Conservation (phyloP, 805 yeast species). For the Wickerhamiella australiensis region DNA sequence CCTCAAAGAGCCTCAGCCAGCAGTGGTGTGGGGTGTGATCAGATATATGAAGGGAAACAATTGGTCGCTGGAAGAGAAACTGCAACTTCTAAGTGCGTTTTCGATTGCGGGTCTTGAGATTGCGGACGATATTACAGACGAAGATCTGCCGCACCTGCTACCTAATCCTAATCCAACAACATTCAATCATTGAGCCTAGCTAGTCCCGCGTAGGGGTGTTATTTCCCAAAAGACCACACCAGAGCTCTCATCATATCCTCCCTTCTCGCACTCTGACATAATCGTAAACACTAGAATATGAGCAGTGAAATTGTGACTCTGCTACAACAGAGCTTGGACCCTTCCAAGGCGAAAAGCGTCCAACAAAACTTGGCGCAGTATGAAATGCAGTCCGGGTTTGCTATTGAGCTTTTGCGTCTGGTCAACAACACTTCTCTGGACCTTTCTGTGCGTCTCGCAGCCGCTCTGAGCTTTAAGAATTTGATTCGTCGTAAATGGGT, state of each 20-base stretch:
- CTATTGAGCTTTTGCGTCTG: conserved; percentile 61
- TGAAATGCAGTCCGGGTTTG: conserved; percentile 62
- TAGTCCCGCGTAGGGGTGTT: not conserved
- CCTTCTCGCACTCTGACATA: no score
- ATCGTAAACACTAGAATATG: conserved; percentile 1
- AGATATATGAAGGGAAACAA: not conserved
- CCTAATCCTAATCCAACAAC: no score
- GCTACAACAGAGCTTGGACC: conserved; percentile 22
- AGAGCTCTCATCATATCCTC: no score
- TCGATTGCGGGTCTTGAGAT: not conserved
- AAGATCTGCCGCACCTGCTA: not conserved
- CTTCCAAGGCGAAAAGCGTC: conserved; percentile 25
- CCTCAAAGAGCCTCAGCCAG: not conserved
- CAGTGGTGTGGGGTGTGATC: not conserved
- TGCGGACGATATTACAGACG: not conserved
- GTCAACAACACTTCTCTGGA: conserved; percentile 51
- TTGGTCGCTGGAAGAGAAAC: not conserved
- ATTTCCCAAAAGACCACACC: no score
- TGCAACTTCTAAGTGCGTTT: not conserved
- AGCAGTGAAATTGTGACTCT: conserved; percentile 11
- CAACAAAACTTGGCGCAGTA: conserved; percentile 51
- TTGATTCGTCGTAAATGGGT: conserved; percentile 77
- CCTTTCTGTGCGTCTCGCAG: conserved; percentile 62
- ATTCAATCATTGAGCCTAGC: not conserved
- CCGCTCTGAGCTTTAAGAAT: conserved; percentile 82